Evolutionary conservation across 73 alveolate genomes (phyloP), one percentile per base, ranked within the genome.

Genomic region (Loxodes magnus): DNA sequence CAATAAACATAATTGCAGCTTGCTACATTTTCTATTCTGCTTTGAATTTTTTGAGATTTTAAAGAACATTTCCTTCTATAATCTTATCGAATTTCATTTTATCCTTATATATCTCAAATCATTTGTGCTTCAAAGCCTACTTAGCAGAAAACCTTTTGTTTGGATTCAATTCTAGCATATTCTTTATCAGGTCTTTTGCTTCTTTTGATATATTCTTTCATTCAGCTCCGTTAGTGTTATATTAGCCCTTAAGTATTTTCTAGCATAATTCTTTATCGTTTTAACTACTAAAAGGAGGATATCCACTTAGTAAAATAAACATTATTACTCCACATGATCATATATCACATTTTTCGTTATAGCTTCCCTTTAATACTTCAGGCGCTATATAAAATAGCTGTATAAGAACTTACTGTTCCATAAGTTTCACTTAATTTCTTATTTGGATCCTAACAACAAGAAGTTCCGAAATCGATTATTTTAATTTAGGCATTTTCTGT

Each of bases 261-360:
- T 58, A 31, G 17, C 61, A 35, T n/a, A 63, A 67, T 36, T 64
- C 79, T 23, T 71, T 69, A 17, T 71, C 68, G 14, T 55, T 65
- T 41, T 56, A 56, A 5, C 88, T 72, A 43, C 69, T 67, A 80
- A 83, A 83, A 3, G 96, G 96, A 2, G 96, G 78, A 62, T 78
- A 76, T 2, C 96, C 96, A 5, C 76, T 68, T 10, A 83, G 46
- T 56, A 83, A 64, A 49, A 79, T 85, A 67, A 72, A 83, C 33
- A 83, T 49, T 16, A 83, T 83, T 4, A 83, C 86, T 0, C 93
- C 96, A 5, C 72, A 75, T 51, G 86, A 63, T 90, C 96, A 83
- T 70, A 78, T 54, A 53, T 83, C 96, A 44, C 87, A 64, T 67
- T 79, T 81, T 46, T 51, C 62, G 6, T 74, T 74, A 61, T 83